Base-by-base conservation (phyloP, 805 yeast genomes). In the Saccharomycopsis fodiens region DNA sequence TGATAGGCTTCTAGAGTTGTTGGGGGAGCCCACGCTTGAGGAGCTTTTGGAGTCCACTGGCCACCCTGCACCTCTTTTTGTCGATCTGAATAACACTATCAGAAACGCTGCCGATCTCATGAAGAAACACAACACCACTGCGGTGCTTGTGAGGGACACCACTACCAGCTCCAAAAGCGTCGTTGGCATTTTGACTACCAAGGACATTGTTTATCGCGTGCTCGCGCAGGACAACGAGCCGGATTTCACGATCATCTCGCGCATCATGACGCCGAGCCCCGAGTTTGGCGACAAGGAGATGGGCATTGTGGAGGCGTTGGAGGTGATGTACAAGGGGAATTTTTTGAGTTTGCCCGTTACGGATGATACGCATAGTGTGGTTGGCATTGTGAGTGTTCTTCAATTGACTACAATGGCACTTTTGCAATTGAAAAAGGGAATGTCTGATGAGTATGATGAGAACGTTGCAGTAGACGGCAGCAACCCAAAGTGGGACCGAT, bases 301-400 rank as follows among this genome's bases (percentile, higher is more conserved):
- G 50, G 65, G 64, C 2, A 65, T 70, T n/a, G 67, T 68, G 45
- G 61, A 65, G 3, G 75, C 74, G 4, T 53, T 70, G 44, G 59
- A 73, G 49, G 52, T 68, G 45, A 70, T 70, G 76, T 70, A 65
- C 48, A 70, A 67, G 41, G 76, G 75, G 0, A 67, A 69, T 47
- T 70, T 65, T 45, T 50, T 70, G 41, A 70, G 69, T 46, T 52
- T 70, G 41, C 76, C 76, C 0, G 66, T 70, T 6, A 61, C 60
- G 37, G 59, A 64, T 48, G 53, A 55, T 4, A 19, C 47, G 1
- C 49, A 59, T 3, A 51, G 46, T 23, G 59, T 70, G 2, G 58
- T 65, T n/a, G 74, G 73, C 2, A 58, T 70, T 4, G 67, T 69
- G 4, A 67, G 69, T 49, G 74, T 70, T 2, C 52, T 70, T 19